phyloP scores from a whole-genome alignment of 2,329 filamentous ascomycete species.

The Xylariaceae sp. region DNA sequence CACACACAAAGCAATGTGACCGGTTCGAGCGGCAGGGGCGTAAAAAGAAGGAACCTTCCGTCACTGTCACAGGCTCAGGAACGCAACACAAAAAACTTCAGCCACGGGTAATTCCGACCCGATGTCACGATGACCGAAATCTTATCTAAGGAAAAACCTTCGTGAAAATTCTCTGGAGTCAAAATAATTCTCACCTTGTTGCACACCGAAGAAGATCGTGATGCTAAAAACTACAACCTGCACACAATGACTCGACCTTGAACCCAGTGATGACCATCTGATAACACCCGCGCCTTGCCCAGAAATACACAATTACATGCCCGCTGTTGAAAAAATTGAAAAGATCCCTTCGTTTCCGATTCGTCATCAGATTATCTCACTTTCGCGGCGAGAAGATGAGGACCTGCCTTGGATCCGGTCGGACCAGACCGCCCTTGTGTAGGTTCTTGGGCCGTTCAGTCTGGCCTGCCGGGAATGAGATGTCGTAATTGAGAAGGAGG shows the following conservation, averaged over 20 bases:
- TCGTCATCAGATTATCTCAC: neutral
- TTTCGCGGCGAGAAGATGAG: slow-evolving; percentile 19
- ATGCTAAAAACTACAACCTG: no score
- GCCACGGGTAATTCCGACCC: neutral
- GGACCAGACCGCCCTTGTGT: slow-evolving; percentile 19
- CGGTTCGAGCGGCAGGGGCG: no score
- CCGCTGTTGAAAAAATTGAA: neutral
- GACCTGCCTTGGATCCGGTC: slow-evolving; percentile 18
- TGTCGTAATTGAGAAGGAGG: slow-evolving; percentile 17
- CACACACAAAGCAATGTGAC: no score
- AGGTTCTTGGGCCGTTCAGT: slow-evolving; percentile 20
- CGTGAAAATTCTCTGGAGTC: neutral
- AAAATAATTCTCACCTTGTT: no score
- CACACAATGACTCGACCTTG: neutral
- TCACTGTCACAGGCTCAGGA: neutral
- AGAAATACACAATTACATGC: neutral
- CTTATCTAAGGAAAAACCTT: neutral
- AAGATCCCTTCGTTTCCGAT: neutral
- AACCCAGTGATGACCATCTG: neutral
- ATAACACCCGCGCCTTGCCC: neutral
- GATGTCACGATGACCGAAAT: neutral
- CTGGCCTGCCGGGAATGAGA: slow-evolving; percentile 20
- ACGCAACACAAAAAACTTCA: neutral
- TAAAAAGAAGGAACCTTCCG: neutral
- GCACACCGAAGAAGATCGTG: no score